phyloP scores from a whole-genome alignment of 1,139 yeast genomes.

The Taphrina populina region DNA sequence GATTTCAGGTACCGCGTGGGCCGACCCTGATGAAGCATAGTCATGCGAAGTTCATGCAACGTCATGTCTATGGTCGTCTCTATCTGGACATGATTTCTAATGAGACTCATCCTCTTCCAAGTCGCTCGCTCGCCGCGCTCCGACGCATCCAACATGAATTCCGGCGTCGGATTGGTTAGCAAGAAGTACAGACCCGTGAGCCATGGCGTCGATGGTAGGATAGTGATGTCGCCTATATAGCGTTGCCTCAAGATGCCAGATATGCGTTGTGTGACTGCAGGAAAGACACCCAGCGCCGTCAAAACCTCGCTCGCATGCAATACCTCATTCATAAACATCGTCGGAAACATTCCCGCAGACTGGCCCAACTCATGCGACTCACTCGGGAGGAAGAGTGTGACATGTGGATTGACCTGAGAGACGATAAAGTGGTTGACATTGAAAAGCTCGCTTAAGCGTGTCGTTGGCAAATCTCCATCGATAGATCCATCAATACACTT shows the following conservation, averaged over 20 bases:
- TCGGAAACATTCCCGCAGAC: constrained; percentile 14
- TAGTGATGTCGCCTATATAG: constrained; percentile 91
- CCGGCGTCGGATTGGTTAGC: constrained; percentile 76
- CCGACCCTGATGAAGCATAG: constrained; percentile 10
- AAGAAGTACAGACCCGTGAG: constrained; percentile 59
- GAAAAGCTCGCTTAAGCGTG: constrained; percentile 89
- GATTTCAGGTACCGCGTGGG: constrained; percentile 15
- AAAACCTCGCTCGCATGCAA: constrained; percentile 72
- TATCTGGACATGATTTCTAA: constrained; percentile 23
- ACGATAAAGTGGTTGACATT: constrained; percentile 96
- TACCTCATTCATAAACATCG: constrained; percentile 57
- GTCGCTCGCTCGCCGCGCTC: constrained; percentile 86
- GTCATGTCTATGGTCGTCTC: constrained; percentile 26
- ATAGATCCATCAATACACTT: constrained; percentile 95
- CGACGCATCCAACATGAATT: constrained; percentile 66
- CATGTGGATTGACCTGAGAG: constrained; percentile 95
- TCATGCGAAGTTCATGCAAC: constrained; percentile 18
- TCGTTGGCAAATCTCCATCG: constrained; percentile 86
- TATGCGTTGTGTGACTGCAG: constrained; percentile 67
- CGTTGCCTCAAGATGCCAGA: constrained; percentile 77
- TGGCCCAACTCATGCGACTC: constrained; percentile 21
- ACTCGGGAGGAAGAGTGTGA: constrained; percentile 67
- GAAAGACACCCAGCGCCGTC: constrained; percentile 72
- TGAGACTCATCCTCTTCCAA: constrained; percentile 51
- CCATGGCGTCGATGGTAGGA: constrained; percentile 68